Percentiles rank a stretch among this genome's conserved stretches.
Conservation (phyloP, 306 rosid species). For the Sophora flavescens region DNA sequence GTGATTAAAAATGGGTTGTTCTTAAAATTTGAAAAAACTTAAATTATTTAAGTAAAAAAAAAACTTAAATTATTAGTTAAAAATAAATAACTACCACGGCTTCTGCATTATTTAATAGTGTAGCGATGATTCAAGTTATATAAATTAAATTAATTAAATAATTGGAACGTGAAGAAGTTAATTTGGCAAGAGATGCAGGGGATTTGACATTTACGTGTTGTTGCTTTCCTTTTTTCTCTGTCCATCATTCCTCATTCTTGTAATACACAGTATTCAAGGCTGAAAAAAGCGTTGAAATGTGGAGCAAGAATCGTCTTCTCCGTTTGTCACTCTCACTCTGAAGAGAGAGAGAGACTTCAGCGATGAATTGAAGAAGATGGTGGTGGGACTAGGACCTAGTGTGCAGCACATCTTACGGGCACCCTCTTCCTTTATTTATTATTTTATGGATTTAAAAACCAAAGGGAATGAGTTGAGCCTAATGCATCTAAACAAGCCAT, state of each 20-base stretch:
- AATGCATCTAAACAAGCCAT: constrained; percentile 25
- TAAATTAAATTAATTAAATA: background rate
- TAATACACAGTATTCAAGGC: constrained; percentile 61
- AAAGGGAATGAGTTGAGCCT: constrained; percentile 1
- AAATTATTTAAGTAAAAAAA: too few species aligned
- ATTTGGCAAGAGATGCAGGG: constrained; percentile 49
- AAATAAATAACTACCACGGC: too few species aligned
- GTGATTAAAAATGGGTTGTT: constrained; percentile 24
- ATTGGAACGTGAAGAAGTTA: background rate
- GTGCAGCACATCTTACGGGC: constrained; percentile 55
- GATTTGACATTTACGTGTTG: constrained; percentile 92
- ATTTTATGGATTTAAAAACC: constrained; percentile 20
- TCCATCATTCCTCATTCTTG: constrained; percentile 25
- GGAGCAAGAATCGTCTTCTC: constrained; percentile 84
- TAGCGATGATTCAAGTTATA: background rate
- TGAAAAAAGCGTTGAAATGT: constrained; percentile 63
- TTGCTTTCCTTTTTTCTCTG: constrained; percentile 55
- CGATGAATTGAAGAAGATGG: background rate
- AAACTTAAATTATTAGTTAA: too few species aligned
- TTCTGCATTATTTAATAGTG: too few species aligned
- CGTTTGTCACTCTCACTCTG: constrained; percentile 66
- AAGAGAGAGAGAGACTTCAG: background rate
- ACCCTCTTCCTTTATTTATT: background rate
- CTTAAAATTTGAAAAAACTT: background rate
- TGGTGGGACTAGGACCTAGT: background rate